These are phyloP conservation scores for Moesziomyces sp. DNA, from an alignment of 1,284 basidiomycete species.

Conservation along the genomic window DNA sequence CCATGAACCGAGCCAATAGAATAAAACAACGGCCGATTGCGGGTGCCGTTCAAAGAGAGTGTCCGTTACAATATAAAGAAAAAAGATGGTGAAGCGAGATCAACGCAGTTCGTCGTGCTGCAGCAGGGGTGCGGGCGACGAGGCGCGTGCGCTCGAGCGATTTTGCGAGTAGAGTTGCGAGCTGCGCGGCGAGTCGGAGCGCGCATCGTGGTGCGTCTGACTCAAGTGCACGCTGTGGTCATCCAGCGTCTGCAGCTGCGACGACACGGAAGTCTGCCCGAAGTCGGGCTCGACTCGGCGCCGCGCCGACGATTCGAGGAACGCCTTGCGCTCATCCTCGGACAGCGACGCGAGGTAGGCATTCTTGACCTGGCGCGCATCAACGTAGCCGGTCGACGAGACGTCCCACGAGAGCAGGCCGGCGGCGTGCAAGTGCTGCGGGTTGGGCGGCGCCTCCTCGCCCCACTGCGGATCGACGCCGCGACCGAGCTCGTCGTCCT, in stretches of 20 bases:
- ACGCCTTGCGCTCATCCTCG: slow-evolving; percentile 37
- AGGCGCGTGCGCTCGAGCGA: slow-evolving; percentile 19
- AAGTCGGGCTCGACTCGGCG: slow-evolving; percentile 14
- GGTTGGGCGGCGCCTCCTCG: slow-evolving; percentile 29
- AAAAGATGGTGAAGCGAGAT: neutral
- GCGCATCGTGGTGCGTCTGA: slow-evolving; percentile 17
- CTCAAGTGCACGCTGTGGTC: slow-evolving; percentile 20
- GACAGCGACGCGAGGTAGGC: slow-evolving; percentile 45
- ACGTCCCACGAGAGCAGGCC: slow-evolving; percentile 46
- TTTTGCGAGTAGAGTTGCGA: slow-evolving; percentile 19
- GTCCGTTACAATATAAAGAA: slow-evolving; percentile 9
- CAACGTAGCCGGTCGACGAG: slow-evolving; percentile 47
- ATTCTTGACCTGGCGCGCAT: slow-evolving; percentile 50
- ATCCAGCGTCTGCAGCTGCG: slow-evolving; percentile 15
- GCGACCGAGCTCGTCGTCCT: slow-evolving; percentile 40
- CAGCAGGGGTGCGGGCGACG: slow-evolving; percentile 26
- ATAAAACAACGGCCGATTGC: no score
- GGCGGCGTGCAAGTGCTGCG: slow-evolving; percentile 21
- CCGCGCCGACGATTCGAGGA: slow-evolving; percentile 26
- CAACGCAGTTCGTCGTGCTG: slow-evolving; percentile 28
- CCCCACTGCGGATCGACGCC: slow-evolving; percentile 38
- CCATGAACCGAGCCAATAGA: no score
- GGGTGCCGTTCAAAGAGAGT: neutral
- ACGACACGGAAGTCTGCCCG: slow-evolving; percentile 7
- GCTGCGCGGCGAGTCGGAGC: slow-evolving; percentile 21